A percentile compares a stretch with the other conserved stretches of the same genome.
These are phyloP conservation scores for Arthrobotrys iridis DNA, from an alignment of 2,329 filamentous ascomycete genomes.

Conservation along the genomic window DNA sequence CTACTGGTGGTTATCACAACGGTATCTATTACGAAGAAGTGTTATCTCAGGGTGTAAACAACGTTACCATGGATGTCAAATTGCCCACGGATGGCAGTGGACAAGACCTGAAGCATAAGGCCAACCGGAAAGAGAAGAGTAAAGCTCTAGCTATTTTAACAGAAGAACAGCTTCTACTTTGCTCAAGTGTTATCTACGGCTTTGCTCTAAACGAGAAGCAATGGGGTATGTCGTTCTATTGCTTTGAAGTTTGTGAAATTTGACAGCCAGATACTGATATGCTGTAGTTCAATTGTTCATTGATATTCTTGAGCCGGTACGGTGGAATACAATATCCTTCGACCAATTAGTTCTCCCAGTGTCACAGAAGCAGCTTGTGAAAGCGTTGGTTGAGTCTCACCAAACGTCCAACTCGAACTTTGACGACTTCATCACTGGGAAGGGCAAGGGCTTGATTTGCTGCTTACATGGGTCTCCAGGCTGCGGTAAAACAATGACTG, in stretches of 20 bases:
- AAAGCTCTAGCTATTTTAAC: constrained; percentile 61
- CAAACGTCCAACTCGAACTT: constrained; percentile 62
- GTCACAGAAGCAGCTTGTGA: constrained; percentile 59
- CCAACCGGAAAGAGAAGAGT: constrained; percentile 9
- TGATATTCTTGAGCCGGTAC: constrained; percentile 79
- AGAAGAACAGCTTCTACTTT: constrained; percentile 84
- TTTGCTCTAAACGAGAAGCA: constrained; percentile 89
- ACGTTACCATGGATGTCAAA: constrained; percentile 55
- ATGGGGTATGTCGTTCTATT: constrained; percentile 67
- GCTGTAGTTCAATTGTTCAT: constrained; percentile 78
- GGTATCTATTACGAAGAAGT: constrained; percentile 48
- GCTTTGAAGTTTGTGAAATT: neutral
- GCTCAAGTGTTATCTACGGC: constrained; percentile 83
- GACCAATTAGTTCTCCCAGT: constrained; percentile 59
- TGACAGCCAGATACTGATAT: neutral
- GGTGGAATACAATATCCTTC: constrained; percentile 62
- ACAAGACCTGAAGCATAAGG: constrained; percentile 51
- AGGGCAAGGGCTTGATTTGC: constrained; percentile 61
- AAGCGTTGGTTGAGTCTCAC: constrained; percentile 66
- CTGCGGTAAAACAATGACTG: constrained; percentile 70
- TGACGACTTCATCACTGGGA: constrained; percentile 68
- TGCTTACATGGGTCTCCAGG: constrained; percentile 67
- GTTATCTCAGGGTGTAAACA: constrained; percentile 28
- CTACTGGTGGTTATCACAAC: constrained; percentile 37
- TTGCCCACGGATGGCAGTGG: constrained; percentile 54